phyloP scores from a whole-genome alignment of 2,329 filamentous ascomycete genomes.

The Fusarium circinatum region DNA sequence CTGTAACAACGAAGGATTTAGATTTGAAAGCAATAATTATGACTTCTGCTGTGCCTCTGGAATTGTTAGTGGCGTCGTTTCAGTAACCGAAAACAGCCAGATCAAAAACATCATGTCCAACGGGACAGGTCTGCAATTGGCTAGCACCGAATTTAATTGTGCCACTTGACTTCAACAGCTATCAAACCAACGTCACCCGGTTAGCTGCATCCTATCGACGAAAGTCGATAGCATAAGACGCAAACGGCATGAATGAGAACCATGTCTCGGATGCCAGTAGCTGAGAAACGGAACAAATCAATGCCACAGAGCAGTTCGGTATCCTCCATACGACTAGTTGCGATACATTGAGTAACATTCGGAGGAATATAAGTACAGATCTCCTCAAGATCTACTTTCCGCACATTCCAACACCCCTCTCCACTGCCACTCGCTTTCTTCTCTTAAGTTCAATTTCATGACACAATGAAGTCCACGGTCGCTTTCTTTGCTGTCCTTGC shows the following conservation, averaged over 20 bases:
- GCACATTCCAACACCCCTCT: not conserved
- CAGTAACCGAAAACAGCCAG: not conserved
- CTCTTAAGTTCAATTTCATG: not conserved
- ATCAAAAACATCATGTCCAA: too few species aligned
- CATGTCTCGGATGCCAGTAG: not conserved
- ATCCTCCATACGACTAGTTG: not conserved
- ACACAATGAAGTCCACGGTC: not conserved
- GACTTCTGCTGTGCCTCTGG: not conserved
- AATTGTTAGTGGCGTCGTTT: not conserved
- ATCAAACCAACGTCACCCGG: rapidly evolving
- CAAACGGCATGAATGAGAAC: not conserved
- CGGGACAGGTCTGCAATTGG: not conserved
- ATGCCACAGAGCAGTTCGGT: too few species aligned
- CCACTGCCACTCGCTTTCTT: not conserved
- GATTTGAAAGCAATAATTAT: not conserved
- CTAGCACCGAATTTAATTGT: not conserved
- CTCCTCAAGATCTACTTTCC: too few species aligned
- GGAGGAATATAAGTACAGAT: not conserved
- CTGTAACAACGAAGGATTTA: too few species aligned
- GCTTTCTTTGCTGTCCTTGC: not conserved
- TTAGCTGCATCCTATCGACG: not conserved
- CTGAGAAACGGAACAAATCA: not conserved
- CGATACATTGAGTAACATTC: rapidly evolving
- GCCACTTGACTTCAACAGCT: not conserved
- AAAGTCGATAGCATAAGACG: not conserved